Conservation (phyloP, 2,329 filamentous ascomycete genomes). For the Diaporthe sp. region DNA sequence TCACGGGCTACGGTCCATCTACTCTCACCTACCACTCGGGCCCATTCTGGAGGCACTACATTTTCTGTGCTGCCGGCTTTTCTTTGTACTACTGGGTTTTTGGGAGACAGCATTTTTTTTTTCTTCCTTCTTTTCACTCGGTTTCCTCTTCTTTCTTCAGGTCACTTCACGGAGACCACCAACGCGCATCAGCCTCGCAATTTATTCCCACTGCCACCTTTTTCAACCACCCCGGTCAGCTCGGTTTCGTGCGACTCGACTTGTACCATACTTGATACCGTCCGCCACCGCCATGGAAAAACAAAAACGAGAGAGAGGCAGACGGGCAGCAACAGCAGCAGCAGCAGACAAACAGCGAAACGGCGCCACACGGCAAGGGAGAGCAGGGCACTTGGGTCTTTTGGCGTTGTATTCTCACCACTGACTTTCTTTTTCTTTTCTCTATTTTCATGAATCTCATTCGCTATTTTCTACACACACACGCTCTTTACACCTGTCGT, state of each 20-base stretch:
- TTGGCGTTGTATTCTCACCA: constrained; percentile 13
- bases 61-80: not conserved
- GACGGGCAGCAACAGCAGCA: not conserved
- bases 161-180: not conserved
- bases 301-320: not conserved
- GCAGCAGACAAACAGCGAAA: constrained; percentile 6
- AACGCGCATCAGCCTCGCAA: constrained; percentile 24
- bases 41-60: not conserved
- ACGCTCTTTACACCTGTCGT: not conserved
- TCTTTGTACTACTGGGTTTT: not conserved
- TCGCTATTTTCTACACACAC: not conserved
- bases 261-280: constrained; percentile 29
- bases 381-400: constrained; percentile 11
- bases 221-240: not conserved
- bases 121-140: not conserved
- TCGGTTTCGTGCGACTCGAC: constrained; percentile 24
- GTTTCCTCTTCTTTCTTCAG: not conserved
- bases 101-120: not conserved
- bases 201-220: constrained; percentile 23
- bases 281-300: constrained; percentile 28
- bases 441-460: constrained; percentile 2
- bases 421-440: not conserved
- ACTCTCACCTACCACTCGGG: not conserved
- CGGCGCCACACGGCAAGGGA: constrained; percentile 34
- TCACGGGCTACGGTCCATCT: not conserved